A percentile compares a stretch with the other conserved stretches of the same genome.
Conservation (phyloP, 2,329 filamentous ascomycete genomes). For the Aspergillus tubingensis region DNA sequence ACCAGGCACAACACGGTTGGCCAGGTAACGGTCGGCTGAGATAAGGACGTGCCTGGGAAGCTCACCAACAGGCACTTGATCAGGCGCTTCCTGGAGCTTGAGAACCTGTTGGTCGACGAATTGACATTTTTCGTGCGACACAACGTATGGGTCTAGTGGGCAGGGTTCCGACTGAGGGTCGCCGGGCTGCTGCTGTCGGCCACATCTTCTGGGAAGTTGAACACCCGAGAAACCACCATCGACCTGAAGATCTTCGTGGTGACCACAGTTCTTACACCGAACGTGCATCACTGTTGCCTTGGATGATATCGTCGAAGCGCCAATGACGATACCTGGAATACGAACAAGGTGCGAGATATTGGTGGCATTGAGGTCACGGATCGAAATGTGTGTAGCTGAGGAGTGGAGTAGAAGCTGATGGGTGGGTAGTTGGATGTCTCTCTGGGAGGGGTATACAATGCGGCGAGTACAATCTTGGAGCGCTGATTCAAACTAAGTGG, state of each 20-base stretch:
- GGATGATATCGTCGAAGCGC: conserved; percentile 92
- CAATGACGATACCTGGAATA: conserved; percentile 96
- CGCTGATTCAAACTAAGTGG: conserved; percentile 77
- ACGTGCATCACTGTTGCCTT: conserved; percentile 87
- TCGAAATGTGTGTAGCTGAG: conserved; percentile 84
- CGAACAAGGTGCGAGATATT: conserved; percentile 93
- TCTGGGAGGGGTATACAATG: conserved; percentile 81
- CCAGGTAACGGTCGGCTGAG: conserved; percentile 92
- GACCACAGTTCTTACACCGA: conserved; percentile 82
- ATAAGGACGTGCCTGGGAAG: conserved; percentile 92
- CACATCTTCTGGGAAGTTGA: conserved; percentile 78
- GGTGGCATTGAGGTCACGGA: conserved; percentile 88
- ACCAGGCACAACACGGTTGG: conserved; percentile 92
- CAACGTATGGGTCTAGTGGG: conserved; percentile 92
- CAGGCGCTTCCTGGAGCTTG: conserved; percentile 95
- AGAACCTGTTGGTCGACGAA: conserved; percentile 99
- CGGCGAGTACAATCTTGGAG: conserved; percentile 88
- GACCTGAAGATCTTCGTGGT: conserved; percentile 69
- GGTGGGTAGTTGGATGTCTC: conserved; percentile 71
- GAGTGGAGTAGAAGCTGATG: conserved; percentile 96
- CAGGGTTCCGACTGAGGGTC: conserved; percentile 74
- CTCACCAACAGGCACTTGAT: conserved; percentile 96
- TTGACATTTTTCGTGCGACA: conserved; percentile 87
- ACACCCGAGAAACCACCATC: conserved; percentile 86
- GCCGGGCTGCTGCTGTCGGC: conserved; percentile 58